phyloP scores from a whole-genome alignment of 257 asterid species.

The Linaria vulgaris region DNA sequence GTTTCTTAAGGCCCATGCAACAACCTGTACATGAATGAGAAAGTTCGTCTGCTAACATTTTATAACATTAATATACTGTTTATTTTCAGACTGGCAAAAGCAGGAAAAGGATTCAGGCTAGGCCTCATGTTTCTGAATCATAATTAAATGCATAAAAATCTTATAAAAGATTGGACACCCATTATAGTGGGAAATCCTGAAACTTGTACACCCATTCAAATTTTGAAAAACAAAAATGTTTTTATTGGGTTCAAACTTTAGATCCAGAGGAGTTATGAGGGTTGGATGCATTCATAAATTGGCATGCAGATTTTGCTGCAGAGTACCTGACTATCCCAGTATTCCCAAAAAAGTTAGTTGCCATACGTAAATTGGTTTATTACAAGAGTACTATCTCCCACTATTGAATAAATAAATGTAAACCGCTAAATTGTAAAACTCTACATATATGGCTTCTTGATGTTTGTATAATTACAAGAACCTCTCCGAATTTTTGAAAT shows the following conservation, averaged over 20 bases:
- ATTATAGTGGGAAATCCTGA: too few species aligned
- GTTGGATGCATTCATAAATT: constrained; percentile 23
- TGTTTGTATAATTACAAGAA: too few species aligned
- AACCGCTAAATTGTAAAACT: too few species aligned
- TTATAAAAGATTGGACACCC: not conserved
- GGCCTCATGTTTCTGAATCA: constrained; percentile 11
- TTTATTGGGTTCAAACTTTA: not conserved
- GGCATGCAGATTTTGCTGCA: constrained; percentile 21
- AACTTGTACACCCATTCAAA: not conserved
- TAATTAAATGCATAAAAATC: constrained; percentile 7
- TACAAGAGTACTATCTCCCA: too few species aligned
- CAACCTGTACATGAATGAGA: too few species aligned
- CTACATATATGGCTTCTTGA: too few species aligned
- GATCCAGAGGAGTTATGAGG: constrained; percentile 18
- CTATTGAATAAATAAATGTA: too few species aligned
- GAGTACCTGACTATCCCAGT: not conserved
- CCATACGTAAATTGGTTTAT: not conserved
- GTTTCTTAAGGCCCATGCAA: too few species aligned
- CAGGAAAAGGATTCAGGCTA: too few species aligned
- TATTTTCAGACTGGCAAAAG: not conserved
- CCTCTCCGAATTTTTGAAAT: too few species aligned
- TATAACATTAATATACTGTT: too few species aligned
- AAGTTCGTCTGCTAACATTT: not conserved
- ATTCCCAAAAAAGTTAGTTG: not conserved
- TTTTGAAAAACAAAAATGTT: not conserved